These are phyloP conservation scores for Naegleria lovaniensis DNA, from an alignment of 208 protist genomes.

Conservation along the genomic window DNA sequence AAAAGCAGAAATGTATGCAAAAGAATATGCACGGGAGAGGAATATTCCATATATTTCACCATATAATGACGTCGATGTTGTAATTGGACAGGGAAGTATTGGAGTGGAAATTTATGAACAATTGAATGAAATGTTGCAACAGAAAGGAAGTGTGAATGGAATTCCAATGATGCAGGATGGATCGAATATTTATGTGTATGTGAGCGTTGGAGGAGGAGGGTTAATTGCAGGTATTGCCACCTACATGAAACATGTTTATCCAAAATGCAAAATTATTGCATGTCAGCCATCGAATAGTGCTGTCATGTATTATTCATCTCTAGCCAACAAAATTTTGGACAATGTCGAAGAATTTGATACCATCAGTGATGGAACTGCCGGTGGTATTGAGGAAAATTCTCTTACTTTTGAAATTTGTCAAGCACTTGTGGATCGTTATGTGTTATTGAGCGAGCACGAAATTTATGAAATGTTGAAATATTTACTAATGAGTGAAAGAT, in stretches of 20 bases:
- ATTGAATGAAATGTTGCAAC: neutral
- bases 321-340: neutral
- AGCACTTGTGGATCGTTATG: neutral
- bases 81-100: neutral
- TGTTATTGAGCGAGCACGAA: neutral
- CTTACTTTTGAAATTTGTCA: neutral
- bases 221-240: slow-evolving; percentile 18
- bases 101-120: neutral
- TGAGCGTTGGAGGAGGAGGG: slow-evolving; percentile 30
- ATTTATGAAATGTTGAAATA: neutral
- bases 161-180: neutral
- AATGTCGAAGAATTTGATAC: neutral
- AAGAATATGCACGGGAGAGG: neutral
- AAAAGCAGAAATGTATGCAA: neutral
- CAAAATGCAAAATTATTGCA: neutral
- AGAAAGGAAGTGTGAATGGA: neutral
- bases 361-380: neutral
- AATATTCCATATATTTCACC: neutral
- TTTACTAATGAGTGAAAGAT: neutral
- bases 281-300: neutral
- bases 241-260: slow-evolving; percentile 24
- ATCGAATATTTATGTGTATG: neutral
- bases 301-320: neutral
- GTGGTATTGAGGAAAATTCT: neutral
- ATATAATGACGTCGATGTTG: neutral